phyloP scores from a whole-genome alignment of 176 grass and related monocot species.

The Eleusine indica region DNA sequence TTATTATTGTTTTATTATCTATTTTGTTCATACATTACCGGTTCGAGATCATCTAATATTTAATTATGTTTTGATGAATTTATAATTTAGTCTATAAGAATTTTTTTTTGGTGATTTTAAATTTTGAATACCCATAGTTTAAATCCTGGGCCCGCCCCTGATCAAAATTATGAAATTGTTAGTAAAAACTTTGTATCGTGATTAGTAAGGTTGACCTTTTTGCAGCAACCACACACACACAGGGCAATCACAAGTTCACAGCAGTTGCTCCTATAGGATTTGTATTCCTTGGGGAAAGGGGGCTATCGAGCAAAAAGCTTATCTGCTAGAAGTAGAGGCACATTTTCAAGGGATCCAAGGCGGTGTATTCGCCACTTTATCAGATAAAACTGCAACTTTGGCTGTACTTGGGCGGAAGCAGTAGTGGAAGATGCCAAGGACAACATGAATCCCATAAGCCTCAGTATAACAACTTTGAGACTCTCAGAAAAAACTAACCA shows the following conservation, averaged over 20 bases:
- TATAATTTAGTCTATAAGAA: too few relatives aligned
- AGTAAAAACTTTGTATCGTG: too few relatives aligned
- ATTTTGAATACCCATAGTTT: too few relatives aligned
- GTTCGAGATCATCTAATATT: too few relatives aligned
- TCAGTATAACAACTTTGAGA: slow-evolving; percentile 27
- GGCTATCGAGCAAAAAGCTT: background rate
- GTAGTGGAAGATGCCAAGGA: slow-evolving; percentile 16
- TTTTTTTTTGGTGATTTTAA: too few relatives aligned
- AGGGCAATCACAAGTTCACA: background rate
- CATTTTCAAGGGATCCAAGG: background rate
- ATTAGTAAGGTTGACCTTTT: background rate
- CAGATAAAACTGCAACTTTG: slow-evolving; percentile 22
- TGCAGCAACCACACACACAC: too few relatives aligned
- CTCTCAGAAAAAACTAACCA: slow-evolving; percentile 24
- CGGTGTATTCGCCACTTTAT: background rate
- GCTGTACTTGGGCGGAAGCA: background rate
- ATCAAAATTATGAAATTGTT: too few relatives aligned
- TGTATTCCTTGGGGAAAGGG: too few relatives aligned
- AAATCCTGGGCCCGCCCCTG: too few relatives aligned
- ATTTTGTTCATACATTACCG: too few relatives aligned
- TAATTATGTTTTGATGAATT: too few relatives aligned
- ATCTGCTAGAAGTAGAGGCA: background rate
- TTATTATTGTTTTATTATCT: too few relatives aligned
- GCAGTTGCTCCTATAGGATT: background rate
- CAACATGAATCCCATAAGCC: slow-evolving; percentile 11